Conservation (phyloP, 2,329 filamentous ascomycete species). For the Eurotiales sp. region DNA sequence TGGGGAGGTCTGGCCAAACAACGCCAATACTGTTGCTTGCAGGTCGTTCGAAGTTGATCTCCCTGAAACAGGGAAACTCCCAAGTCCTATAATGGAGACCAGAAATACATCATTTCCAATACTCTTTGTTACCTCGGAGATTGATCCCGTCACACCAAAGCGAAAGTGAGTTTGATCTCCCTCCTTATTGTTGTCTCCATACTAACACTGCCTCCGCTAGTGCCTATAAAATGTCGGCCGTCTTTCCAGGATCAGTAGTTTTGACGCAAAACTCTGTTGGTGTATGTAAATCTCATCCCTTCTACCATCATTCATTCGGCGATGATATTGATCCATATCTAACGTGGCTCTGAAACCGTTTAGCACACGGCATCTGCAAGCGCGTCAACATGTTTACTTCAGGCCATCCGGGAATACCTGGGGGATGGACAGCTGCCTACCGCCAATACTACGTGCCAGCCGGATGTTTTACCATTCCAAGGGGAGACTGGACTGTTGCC, state of each 20-base stretch:
- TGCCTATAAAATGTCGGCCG: conserved; percentile 33
- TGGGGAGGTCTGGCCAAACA: conserved; percentile 18
- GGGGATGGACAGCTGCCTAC: background rate
- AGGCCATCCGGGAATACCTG: background rate
- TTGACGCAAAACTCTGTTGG: conserved; percentile 45
- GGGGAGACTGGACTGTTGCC: background rate
- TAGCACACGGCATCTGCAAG: background rate
- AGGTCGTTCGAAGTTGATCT: background rate
- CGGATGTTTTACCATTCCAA: background rate
- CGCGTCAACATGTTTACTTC: background rate
- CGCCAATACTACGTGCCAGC: background rate
- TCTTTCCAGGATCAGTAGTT: conserved; percentile 43
- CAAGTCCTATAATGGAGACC: conserved; percentile 24
- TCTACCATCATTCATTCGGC: background rate
- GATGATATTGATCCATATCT: no score
- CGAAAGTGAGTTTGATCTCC: conserved; percentile 20
- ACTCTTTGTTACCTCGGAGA: conserved; percentile 55
- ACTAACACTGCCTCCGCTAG: conserved; percentile 18
- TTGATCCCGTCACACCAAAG: conserved; percentile 59
- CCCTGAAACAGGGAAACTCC: background rate
- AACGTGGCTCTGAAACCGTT: background rate
- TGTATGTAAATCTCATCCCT: conserved; percentile 24
- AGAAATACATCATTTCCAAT: conserved; percentile 48
- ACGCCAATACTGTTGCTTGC: conserved; percentile 8
- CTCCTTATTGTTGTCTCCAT: background rate